Evolutionary conservation across 2,329 filamentous ascomycete genomes (phyloP), one percentile per base, ranked within the genome.

Genomic region (Daldinia sp.): DNA sequence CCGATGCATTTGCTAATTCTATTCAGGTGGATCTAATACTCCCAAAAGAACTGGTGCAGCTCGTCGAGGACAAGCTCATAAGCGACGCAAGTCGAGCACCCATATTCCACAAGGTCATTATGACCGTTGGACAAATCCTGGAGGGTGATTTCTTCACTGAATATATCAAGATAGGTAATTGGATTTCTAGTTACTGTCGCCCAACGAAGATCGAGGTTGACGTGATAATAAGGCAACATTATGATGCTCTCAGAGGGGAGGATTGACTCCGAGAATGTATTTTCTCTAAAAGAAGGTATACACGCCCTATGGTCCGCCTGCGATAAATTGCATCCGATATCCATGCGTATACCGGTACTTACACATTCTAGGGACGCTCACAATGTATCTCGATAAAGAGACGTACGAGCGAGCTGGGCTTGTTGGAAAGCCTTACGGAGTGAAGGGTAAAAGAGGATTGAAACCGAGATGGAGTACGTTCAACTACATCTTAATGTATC

Each of bases 341-440:
- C 10, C 13, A 23, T 15, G 27, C 8, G 17, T 13, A 56, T 67
- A 21, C 65, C 49, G 13, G 9, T 10, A 19, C 11, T 27, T 21
- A 11, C 23, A 1, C 9, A 49, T 4, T 64, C 60, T 50, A 72
- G 92, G 92, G 0, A 78, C 85, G 0, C 81, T 99, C 30, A 87
- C 83, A 3, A 82, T 99, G 70, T 90, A 92, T 70, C 82, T 98
- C 23, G 90, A 93, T 66, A 93, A 90, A 69, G 88, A 93, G 55
- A 88, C 86, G 0, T 97, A 94, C 76, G 93, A 98, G 76, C 85
- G 89, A 48, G 88, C 90, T 47, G 95, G 95, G 0, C 81, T 99
- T 0, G 85, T 88, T 0, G 94, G 94, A 0, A 88, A 87, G 66
- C 84, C 90, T 15, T 79, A 87, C 58, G 85, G 85, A 1, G 77